Evolutionary conservation across 805 yeast species (phyloP).

Genomic region (Saccharomycopsis babjevae): DNA sequence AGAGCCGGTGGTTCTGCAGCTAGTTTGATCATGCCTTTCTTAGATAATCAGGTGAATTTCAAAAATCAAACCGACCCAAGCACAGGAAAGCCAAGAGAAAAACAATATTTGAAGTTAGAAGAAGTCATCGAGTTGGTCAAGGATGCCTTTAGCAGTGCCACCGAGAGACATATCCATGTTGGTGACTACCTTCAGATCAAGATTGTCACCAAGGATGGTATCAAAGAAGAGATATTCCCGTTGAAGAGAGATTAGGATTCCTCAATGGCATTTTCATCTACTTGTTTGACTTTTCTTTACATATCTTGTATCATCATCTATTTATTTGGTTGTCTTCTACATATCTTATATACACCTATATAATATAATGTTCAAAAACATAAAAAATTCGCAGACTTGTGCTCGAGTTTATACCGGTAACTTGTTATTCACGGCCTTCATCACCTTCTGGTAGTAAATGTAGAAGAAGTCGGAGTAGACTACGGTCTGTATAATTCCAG

Average conservation of each 20-base stretch:
- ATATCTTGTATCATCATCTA: background rate
- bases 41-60: slow-evolving; percentile 94
- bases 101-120: slow-evolving; percentile 61
- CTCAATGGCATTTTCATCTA: background rate
- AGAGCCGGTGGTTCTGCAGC: slow-evolving; percentile 99
- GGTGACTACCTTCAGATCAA: slow-evolving; percentile 93
- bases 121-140: slow-evolving; percentile 81
- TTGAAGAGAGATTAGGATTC: slow-evolving; percentile 67
- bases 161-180: slow-evolving; percentile 96
- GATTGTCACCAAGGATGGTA: slow-evolving; percentile 90
- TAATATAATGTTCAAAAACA: background rate
- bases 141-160: slow-evolving; percentile 93
- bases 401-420: slow-evolving; percentile 39
- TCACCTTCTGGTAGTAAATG: slow-evolving; percentile 72
- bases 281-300: background rate
- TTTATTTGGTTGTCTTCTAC: background rate
- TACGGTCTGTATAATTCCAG: slow-evolving; percentile 80
- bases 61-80: slow-evolving; percentile 87
- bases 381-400: background rate
- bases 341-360: background rate
- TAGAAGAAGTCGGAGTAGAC: slow-evolving; percentile 94
- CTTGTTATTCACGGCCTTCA: slow-evolving; percentile 68
- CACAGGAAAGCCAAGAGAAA: slow-evolving; percentile 52
- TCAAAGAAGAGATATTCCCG: slow-evolving; percentile 70
- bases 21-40: slow-evolving; percentile 89